phyloP scores from a whole-genome alignment of 2,329 filamentous ascomycete species.

The Fusarium cicatricum region DNA sequence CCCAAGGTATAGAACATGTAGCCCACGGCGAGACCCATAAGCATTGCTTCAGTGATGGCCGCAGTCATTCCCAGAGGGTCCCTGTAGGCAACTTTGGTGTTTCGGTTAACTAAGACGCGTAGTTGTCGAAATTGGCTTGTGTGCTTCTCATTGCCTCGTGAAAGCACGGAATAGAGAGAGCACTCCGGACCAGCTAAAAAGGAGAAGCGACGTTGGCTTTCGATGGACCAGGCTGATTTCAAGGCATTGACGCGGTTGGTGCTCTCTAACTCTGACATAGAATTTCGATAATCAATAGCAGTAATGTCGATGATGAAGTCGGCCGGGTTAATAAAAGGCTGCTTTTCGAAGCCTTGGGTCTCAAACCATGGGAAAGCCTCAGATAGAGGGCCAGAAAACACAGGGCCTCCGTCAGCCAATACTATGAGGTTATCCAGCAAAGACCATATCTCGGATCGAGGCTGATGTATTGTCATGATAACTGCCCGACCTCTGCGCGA shows the following conservation, averaged over 20 bases:
- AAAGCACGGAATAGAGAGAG: neutral
- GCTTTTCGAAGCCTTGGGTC: slow-evolving; percentile 64
- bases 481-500: slow-evolving; percentile 72
- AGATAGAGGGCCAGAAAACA: slow-evolving; percentile 68
- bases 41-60: slow-evolving; percentile 70
- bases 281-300: slow-evolving; percentile 73
- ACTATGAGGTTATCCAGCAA: slow-evolving; percentile 77
- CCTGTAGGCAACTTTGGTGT: slow-evolving; percentile 72
- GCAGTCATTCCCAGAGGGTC: slow-evolving; percentile 80
- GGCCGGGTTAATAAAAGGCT: slow-evolving; percentile 77
- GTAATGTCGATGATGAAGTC: slow-evolving; percentile 77
- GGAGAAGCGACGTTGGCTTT: slow-evolving; percentile 42
- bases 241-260: slow-evolving; percentile 65
- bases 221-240: slow-evolving; percentile 63
- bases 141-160: slow-evolving; percentile 43
- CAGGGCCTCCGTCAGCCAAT: slow-evolving; percentile 68
- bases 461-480: slow-evolving; percentile 77
- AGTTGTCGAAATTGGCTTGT: slow-evolving; percentile 69
- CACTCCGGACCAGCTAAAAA: slow-evolving; percentile 6
- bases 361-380: slow-evolving; percentile 71
- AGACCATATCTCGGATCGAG: slow-evolving; percentile 80
- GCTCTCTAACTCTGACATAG: slow-evolving; percentile 67
- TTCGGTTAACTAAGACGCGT: slow-evolving; percentile 70
- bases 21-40: slow-evolving; percentile 74
- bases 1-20: slow-evolving; percentile 75